phyloP scores from a whole-genome alignment of 169 alveolate genomes.

The Plasmodium reichenowi region DNA sequence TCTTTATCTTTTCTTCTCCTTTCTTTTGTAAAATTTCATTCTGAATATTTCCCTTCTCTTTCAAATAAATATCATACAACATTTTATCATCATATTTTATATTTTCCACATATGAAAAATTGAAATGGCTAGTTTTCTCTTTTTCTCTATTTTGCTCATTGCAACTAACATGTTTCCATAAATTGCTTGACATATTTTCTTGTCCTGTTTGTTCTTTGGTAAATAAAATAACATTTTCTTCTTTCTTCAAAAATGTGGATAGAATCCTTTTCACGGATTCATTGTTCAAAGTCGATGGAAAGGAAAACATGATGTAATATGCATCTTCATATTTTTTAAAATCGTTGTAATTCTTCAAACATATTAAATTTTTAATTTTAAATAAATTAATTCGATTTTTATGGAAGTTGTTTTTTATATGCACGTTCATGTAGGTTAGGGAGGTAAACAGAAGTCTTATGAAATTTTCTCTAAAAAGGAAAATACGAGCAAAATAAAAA shows the following conservation, averaged over 20 bases:
- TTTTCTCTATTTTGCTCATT: conserved; percentile 1
- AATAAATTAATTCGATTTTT: conserved; percentile 63
- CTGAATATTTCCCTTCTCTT: conserved; percentile 58
- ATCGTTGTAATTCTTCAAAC: conserved; percentile 41
- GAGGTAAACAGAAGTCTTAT: conserved; percentile 42
- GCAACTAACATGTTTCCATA: conserved; percentile 19
- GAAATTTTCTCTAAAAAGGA: conserved; percentile 41
- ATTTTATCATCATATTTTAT: conserved; percentile 42
- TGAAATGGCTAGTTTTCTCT: conserved; percentile 4
- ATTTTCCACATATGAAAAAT: conserved; percentile 25
- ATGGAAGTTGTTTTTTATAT: conserved; percentile 64
- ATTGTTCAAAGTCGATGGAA: conserved; percentile 55
- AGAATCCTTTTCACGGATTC: conserved; percentile 40
- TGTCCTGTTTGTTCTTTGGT: conserved; percentile 19
- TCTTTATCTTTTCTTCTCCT: conserved; percentile 18
- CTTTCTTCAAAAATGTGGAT: conserved; percentile 45
- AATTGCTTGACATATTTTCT: conserved; percentile 13
- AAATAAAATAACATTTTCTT: conserved; percentile 34
- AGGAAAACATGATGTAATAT: conserved; percentile 59
- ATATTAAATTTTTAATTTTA: conserved; percentile 49
- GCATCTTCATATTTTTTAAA: conserved; percentile 71
- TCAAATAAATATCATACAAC: conserved; percentile 68
- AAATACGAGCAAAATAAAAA: neutral
- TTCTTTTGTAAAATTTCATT: conserved; percentile 9
- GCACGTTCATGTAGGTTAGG: conserved; percentile 49